phyloP scores from a whole-genome alignment of 1,284 basidiomycete genomes.

The Entoloma clypeatum region DNA sequence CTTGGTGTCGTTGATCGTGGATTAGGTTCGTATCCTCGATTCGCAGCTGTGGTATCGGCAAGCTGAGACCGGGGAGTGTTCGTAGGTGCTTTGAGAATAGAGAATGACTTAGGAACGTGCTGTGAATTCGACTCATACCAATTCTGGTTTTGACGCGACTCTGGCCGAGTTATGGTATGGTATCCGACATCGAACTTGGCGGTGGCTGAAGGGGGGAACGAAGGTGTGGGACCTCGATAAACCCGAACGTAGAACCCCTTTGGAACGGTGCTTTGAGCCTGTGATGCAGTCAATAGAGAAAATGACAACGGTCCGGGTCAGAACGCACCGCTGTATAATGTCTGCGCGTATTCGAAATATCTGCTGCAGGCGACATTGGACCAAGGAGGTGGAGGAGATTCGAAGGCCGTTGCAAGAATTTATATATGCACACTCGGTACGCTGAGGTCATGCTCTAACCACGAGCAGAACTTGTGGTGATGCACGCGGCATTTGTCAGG shows the following conservation, averaged over 20 bases:
- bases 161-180: constrained; percentile 22
- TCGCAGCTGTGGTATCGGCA: constrained; percentile 12
- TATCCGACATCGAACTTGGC: constrained; percentile 45
- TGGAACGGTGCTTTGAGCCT: constrained; percentile 28
- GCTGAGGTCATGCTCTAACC: constrained; percentile 30
- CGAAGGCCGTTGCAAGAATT: constrained; percentile 18
- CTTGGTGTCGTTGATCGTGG: constrained; percentile 20
- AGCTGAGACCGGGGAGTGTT: constrained; percentile 14
- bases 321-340: constrained; percentile 6
- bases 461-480: constrained; percentile 39
- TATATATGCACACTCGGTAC: constrained; percentile 24
- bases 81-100: constrained; percentile 14
- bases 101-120: constrained; percentile 14
- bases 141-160: constrained; percentile 26
- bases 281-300: constrained; percentile 10
- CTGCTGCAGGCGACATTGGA: constrained; percentile 33
- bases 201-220: constrained; percentile 34
- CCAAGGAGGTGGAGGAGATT: constrained; percentile 20
- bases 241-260: constrained; percentile 48
- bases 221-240: constrained; percentile 45
- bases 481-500: constrained; percentile 31
- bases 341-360: constrained; percentile 25
- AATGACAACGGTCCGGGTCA: constrained; percentile 1
- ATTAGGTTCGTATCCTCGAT: constrained; percentile 18
- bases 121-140: constrained; percentile 29